A percentile compares a stretch with the other conserved stretches of the same genome.
Evolutionary conservation across 805 yeast species (phyloP).

Genomic region (Kodamaea neixiangensis): DNA sequence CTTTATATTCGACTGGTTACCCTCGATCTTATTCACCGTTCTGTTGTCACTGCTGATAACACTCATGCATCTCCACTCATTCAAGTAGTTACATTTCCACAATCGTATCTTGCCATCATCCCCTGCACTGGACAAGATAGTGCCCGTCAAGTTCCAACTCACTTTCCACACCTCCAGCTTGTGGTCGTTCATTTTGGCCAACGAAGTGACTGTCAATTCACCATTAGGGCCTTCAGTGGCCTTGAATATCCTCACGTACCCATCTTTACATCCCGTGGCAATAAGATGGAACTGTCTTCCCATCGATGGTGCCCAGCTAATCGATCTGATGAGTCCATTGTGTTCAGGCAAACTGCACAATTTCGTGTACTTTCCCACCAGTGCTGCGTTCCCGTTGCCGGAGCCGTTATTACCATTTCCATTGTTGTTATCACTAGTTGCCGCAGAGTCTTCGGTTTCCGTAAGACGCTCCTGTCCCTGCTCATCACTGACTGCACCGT

Average conservation of each 20-base stretch:
- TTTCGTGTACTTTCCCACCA: slow-evolving; percentile 43
- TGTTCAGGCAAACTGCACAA: slow-evolving; percentile 79
- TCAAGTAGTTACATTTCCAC: slow-evolving; percentile 87
- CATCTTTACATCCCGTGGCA: slow-evolving; percentile 97
- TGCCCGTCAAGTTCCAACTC: slow-evolving; percentile 92
- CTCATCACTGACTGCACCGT: slow-evolving; percentile 31
- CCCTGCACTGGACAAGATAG: slow-evolving; percentile 89
- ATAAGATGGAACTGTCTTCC: slow-evolving; percentile 84
- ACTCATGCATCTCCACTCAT: slow-evolving; percentile 90
- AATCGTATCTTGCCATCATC: slow-evolving; percentile 91
- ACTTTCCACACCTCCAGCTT: slow-evolving; percentile 94
- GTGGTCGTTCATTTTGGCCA: slow-evolving; percentile 75
- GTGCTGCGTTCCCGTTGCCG: slow-evolving; percentile 7
- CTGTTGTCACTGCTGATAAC: slow-evolving; percentile 45
- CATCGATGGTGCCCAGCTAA: slow-evolving; percentile 96
- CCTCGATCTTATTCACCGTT: slow-evolving; percentile 3
- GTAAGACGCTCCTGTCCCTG: not conserved
- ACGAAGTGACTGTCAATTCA: slow-evolving; percentile 51
- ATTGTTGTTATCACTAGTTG: not conserved
- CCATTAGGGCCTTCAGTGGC: slow-evolving; percentile 48
- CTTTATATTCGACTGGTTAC: slow-evolving; percentile 1
- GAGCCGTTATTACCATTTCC: not conserved
- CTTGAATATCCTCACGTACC: slow-evolving; percentile 83
- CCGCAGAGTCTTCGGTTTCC: not conserved
- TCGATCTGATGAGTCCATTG: slow-evolving; percentile 80